phyloP scores from a whole-genome alignment of 768 basidiomycete species.

The Russula sp. region DNA sequence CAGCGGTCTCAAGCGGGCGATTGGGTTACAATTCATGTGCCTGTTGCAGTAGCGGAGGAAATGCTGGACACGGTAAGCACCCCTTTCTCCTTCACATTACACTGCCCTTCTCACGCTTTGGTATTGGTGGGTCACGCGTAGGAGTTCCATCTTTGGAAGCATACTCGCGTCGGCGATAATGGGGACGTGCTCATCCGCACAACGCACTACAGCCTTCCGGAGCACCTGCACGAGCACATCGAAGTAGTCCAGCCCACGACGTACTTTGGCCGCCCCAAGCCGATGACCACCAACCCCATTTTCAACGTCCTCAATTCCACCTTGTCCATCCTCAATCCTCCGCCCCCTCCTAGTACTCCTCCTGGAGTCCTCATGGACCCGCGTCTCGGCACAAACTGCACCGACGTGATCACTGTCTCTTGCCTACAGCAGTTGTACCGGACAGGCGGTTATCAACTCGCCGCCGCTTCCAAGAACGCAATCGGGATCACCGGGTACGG shows the following conservation, averaged over 20 bases:
- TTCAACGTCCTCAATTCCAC: neutral
- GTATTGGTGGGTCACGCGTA: slow-evolving; percentile 23
- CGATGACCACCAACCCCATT: slow-evolving; percentile 35
- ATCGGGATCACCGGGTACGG: slow-evolving; percentile 34
- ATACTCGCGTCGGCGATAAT: slow-evolving; percentile 41
- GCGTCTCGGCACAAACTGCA: slow-evolving; percentile 29
- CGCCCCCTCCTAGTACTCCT: neutral
- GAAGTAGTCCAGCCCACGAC: slow-evolving; percentile 71
- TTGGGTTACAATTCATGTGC: slow-evolving; percentile 56
- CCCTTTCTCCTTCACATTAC: neutral
- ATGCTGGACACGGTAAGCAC: slow-evolving; percentile 60
- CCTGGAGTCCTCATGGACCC: slow-evolving; percentile 13
- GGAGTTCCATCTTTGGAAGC: slow-evolving; percentile 59
- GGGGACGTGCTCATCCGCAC: slow-evolving; percentile 40
- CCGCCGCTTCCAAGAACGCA: slow-evolving; percentile 24
- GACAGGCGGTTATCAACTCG: slow-evolving; percentile 24
- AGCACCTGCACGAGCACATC: slow-evolving; percentile 48
- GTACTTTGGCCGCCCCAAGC: slow-evolving; percentile 46
- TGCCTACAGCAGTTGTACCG: slow-evolving; percentile 33
- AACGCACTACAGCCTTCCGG: slow-evolving; percentile 61
- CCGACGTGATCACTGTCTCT: slow-evolving; percentile 27
- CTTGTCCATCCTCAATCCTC: neutral
- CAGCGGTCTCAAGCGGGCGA: slow-evolving; percentile 57
- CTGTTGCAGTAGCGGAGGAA: slow-evolving; percentile 53
- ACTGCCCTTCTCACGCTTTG: neutral